Evolutionary conservation across 2,329 filamentous ascomycete genomes (phyloP).

Genomic region (Blastomyces parvus): DNA sequence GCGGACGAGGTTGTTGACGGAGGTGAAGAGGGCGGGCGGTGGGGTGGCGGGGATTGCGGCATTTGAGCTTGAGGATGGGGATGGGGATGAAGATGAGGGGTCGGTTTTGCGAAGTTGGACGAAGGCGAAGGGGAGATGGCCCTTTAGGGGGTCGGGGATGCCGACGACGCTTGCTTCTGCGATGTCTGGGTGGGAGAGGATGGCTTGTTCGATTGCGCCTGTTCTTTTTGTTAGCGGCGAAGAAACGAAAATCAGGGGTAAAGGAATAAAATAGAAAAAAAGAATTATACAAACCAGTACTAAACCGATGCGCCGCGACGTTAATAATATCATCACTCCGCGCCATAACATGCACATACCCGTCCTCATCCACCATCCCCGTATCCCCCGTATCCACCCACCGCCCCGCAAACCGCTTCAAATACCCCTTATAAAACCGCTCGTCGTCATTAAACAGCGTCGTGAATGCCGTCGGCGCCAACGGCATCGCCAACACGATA

Average conservation of each 20-base stretch:
- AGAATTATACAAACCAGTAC: constrained; percentile 54
- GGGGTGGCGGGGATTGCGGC: constrained; percentile 32
- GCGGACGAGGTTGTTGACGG: constrained; percentile 51
- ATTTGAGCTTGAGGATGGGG: constrained; percentile 26
- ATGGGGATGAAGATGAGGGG: too few relatives aligned
- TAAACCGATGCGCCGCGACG: constrained; percentile 85
- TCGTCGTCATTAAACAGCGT: constrained; percentile 79
- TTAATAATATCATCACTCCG: constrained; percentile 82
- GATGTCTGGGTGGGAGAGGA: constrained; percentile 67
- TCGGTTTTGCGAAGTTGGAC: constrained; percentile 48
- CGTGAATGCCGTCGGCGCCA: constrained; percentile 78
- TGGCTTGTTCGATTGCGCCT: constrained; percentile 85
- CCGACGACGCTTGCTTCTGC: constrained; percentile 80
- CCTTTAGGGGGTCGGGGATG: constrained; percentile 77
- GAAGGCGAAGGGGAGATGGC: constrained; percentile 86
- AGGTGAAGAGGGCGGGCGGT: constrained; percentile 37
- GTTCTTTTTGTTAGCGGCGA: neutral
- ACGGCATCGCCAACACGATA: constrained; percentile 71
- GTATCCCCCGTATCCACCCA: constrained; percentile 92
- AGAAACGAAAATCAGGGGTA: neutral
- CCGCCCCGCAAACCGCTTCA: constrained; percentile 67
- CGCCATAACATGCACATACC: constrained; percentile 55
- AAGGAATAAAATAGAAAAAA: neutral
- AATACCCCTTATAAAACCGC: constrained; percentile 74
- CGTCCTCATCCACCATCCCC: constrained; percentile 70